phyloP scores from a whole-genome alignment of 352 stramenopile species.

The Aphanomyces astaci region DNA sequence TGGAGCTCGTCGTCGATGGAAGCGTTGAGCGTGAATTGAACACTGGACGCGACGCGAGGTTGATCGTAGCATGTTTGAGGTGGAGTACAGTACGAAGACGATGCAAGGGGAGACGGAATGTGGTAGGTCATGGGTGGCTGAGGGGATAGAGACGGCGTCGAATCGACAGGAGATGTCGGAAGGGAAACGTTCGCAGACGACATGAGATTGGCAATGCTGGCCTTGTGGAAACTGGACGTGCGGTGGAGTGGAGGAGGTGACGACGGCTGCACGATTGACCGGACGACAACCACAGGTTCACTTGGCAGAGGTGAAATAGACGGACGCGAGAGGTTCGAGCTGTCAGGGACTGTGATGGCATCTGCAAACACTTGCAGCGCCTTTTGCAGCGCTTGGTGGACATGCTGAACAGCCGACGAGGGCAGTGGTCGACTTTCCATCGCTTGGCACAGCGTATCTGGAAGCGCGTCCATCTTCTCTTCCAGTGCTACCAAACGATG shows the following conservation, averaged over 20 bases:
- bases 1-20: not conserved
- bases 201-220: constrained; percentile 4
- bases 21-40: not conserved
- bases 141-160: not conserved
- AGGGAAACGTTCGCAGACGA: not conserved
- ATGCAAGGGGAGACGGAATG: not conserved
- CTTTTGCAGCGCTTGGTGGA: not conserved
- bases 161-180: no score
- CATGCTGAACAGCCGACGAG: not conserved
- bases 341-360: not conserved
- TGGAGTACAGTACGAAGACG: no score
- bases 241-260: not conserved
- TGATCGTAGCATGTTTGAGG: not conserved
- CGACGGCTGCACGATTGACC: not conserved
- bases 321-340: not conserved
- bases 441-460: not conserved
- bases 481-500: not conserved
- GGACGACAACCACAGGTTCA: not conserved
- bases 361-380: not conserved
- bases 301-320: not conserved
- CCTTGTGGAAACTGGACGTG: not conserved
- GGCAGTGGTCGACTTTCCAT: not conserved
- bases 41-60: not conserved
- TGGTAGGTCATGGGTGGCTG: not conserved
- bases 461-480: constrained; percentile 3